Base-by-base conservation (phyloP, 2,329 filamentous ascomycete species). In the Ilyonectria destructans region DNA sequence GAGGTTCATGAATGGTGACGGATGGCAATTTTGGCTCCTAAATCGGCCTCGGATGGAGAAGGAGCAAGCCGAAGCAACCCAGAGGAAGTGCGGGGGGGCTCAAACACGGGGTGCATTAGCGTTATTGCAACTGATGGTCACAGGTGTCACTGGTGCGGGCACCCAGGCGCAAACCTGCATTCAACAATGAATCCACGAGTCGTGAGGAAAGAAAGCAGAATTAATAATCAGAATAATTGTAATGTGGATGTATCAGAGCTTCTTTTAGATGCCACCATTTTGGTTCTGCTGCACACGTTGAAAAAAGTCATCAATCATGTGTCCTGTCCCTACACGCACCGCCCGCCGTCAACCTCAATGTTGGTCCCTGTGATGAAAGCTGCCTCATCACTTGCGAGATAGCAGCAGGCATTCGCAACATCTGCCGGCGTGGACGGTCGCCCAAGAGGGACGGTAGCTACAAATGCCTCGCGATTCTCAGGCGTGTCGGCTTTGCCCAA, bases 361-460 rank as follows among this genome's bases (percentile, higher is more conserved):
- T 92, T 91, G n/a, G 91, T 85, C 0, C 92, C 92, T 0, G 91
- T 93, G 69, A 95, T 88, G 74, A 94, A 94, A 3, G 83, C 85
- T 0, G 90, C 90, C 75, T 94, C 92, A 31, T 93, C 90, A 67
- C 90, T 92, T 2, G 90, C 91, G 52, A 95, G 79, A 77, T 91
- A 95, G 19, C 91, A 85, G 69, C 89, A 90, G 29, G 91, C 91
- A 74, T 93, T 93, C 2, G 90, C 92, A 40, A 95, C 87, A 77
- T 95, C 92, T 10, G 85, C 82, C 1, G 89, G 86, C n/a, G 86
- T 86, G 1, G 87, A 87, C 4, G 85, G 82, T 15, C 89, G 81
- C 3, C 88, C 88, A 1, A 90, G 79, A 0, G 88, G 89, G 8
- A 90, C 82, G 0, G 85, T 84, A 2, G 85, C 84, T 33, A 89